Evolutionary conservation across 2,329 filamentous ascomycete genomes (phyloP).

Genomic region (Cladosporium sp.): DNA sequence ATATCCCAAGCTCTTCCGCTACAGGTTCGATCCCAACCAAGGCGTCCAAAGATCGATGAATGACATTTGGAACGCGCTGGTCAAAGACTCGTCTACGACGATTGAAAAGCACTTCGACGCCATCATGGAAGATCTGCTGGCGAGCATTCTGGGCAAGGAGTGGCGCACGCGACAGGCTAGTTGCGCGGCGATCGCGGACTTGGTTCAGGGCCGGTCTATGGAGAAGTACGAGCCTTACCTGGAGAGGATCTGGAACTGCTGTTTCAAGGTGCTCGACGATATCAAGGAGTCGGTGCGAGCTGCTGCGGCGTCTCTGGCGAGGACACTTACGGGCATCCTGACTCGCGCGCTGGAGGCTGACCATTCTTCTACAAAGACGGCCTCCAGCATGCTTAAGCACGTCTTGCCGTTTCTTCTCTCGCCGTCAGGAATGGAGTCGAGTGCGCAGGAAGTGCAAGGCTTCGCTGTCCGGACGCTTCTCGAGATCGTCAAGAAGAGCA

Average conservation of each 20-base stretch:
- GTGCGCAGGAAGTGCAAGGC: conserved; percentile 76
- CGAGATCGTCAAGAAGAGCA: conserved; percentile 81
- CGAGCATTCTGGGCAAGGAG: conserved; percentile 80
- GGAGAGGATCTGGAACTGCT: conserved; percentile 73
- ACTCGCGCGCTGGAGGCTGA: conserved; percentile 80
- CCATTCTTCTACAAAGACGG: conserved; percentile 57
- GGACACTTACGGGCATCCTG: conserved; percentile 75
- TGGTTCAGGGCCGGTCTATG: conserved; percentile 70
- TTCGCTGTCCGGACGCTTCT: conserved; percentile 77
- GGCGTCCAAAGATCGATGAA: conserved; percentile 96
- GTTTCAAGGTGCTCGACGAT: conserved; percentile 89
- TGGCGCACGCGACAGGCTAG: conserved; percentile 92
- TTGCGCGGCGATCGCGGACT: conserved; percentile 80
- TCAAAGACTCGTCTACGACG: conserved; percentile 74
- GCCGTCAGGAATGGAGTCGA: conserved; percentile 80
- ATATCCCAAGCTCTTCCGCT: conserved; percentile 90
- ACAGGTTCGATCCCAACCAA: conserved; percentile 88
- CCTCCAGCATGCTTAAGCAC: conserved; percentile 73
- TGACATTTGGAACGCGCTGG: conserved; percentile 93
- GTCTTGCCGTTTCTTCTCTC: conserved; percentile 88
- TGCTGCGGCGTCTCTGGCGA: conserved; percentile 75
- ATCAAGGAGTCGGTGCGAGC: conserved; percentile 85
- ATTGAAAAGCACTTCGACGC: conserved; percentile 78
- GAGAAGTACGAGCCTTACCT: conserved; percentile 74
- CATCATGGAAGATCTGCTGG: conserved; percentile 81